These are phyloP conservation scores for Myochromella boudieri DNA, from an alignment of 768 basidiomycete genomes.

Conservation along the genomic window DNA sequence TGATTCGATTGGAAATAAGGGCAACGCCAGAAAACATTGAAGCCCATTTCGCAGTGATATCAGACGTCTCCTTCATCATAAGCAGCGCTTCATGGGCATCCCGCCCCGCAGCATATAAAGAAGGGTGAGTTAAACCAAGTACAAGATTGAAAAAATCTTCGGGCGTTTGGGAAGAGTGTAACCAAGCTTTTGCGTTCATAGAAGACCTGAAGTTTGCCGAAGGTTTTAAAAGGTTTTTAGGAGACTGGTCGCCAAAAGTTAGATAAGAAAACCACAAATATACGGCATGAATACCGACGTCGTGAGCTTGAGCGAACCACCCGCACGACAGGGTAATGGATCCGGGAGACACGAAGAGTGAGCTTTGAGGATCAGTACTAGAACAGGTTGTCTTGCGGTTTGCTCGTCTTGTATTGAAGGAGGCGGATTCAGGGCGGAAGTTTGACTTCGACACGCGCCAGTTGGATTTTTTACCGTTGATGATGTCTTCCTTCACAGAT, in stretches of 20 bases:
- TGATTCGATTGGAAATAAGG: background rate
- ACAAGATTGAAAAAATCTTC: too few species aligned
- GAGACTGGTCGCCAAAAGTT: background rate
- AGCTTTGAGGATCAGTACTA: too few species aligned
- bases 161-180: too few species aligned
- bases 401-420: too few species aligned
- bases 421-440: too few species aligned
- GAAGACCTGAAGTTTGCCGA: background rate
- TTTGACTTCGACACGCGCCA: background rate
- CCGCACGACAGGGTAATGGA: background rate
- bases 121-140: too few species aligned
- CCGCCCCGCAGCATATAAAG: background rate
- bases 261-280: background rate
- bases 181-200: too few species aligned
- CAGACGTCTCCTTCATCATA: background rate
- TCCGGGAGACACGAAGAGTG: background rate
- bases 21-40: background rate
- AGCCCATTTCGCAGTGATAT: background rate
- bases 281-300: background rate
- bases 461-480: background rate
- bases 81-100: background rate
- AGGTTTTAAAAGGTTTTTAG: background rate
- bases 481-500: constrained; percentile 1
- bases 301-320: constrained; percentile 1
- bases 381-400: too few species aligned